Evolutionary conservation across 768 basidiomycete genomes (phyloP).

Genomic region (Trametes cingulata): DNA sequence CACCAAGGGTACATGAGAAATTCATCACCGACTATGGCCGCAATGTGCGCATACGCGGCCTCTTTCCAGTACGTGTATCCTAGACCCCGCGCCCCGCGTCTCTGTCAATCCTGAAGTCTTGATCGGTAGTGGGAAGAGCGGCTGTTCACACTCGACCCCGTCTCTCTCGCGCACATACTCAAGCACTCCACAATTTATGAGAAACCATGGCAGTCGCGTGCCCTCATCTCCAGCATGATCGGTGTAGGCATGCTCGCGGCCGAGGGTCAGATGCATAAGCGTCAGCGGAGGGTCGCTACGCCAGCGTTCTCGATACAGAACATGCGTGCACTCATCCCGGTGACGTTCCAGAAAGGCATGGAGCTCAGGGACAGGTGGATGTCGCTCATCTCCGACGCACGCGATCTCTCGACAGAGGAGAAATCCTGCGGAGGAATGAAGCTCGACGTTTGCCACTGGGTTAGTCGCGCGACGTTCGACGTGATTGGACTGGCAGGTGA

Average conservation of each 20-base stretch:
- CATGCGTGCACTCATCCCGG: conserved; percentile 66
- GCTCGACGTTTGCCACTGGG: conserved; percentile 79
- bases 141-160: conserved; percentile 78
- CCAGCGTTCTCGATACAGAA: conserved; percentile 84
- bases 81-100: not conserved
- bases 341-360: conserved; percentile 68
- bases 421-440: conserved; percentile 30
- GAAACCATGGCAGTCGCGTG: conserved; percentile 81
- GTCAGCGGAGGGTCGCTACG: conserved; percentile 74
- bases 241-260: conserved; percentile 83
- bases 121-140: conserved; percentile 69
- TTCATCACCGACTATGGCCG: conserved; percentile 65
- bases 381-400: conserved; percentile 43
- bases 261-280: conserved; percentile 75
- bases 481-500: conserved; percentile 87
- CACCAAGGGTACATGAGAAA: conserved; percentile 53
- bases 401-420: conserved; percentile 1
- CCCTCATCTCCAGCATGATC: conserved; percentile 72
- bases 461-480: conserved; percentile 85
- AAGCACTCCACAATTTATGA: conserved; percentile 73
- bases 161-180: conserved; percentile 71
- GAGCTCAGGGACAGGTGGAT: conserved; percentile 65
- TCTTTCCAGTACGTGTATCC: conserved; percentile 59
- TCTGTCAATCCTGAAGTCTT: not conserved
- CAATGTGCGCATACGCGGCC: conserved; percentile 66